phyloP scores from a whole-genome alignment of 2,329 filamentous ascomycete species.

The Hypoxylon sp. region DNA sequence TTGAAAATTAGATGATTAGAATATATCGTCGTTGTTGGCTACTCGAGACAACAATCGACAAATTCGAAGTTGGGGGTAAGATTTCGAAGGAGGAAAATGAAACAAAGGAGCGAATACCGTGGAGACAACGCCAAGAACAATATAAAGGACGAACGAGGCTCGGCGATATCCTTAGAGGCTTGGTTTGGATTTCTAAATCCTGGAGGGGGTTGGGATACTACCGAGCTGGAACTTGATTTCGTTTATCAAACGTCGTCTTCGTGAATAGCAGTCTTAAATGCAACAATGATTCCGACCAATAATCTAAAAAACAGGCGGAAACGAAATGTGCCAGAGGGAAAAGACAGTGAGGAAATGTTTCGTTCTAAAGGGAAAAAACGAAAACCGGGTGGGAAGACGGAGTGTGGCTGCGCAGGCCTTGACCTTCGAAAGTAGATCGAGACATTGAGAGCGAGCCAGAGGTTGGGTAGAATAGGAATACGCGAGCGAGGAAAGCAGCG shows the following conservation, averaged over 20 bases:
- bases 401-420: slow-evolving; percentile 38
- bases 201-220: slow-evolving; percentile 26
- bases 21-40: slow-evolving; percentile 7
- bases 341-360: slow-evolving; percentile 27
- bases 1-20: slow-evolving; percentile 27
- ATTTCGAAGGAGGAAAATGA: slow-evolving; percentile 34
- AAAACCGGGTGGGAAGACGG: slow-evolving; percentile 8
- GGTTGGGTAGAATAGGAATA: slow-evolving; percentile 12
- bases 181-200: slow-evolving; percentile 36
- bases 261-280: slow-evolving; percentile 9
- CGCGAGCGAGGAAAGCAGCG: slow-evolving; percentile 8
- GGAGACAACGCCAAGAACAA: slow-evolving; percentile 17
- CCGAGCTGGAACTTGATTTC: slow-evolving; percentile 16
- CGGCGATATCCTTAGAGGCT: slow-evolving; percentile 30
- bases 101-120: slow-evolving; percentile 27
- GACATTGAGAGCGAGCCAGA: slow-evolving; percentile 11
- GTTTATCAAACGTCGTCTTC: slow-evolving; percentile 7
- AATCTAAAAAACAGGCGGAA: slow-evolving; percentile 12
- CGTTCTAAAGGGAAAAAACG: slow-evolving; percentile 9
- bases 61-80: slow-evolving; percentile 17
- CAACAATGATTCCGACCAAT: slow-evolving; percentile 27
- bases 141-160: slow-evolving; percentile 28
- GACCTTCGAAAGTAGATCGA: slow-evolving; percentile 15
- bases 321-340: slow-evolving; percentile 13
- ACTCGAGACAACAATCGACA: slow-evolving; percentile 13